Evolutionary conservation across 306 rosid genomes (phyloP).

Genomic region (Alnus glutinosa): DNA sequence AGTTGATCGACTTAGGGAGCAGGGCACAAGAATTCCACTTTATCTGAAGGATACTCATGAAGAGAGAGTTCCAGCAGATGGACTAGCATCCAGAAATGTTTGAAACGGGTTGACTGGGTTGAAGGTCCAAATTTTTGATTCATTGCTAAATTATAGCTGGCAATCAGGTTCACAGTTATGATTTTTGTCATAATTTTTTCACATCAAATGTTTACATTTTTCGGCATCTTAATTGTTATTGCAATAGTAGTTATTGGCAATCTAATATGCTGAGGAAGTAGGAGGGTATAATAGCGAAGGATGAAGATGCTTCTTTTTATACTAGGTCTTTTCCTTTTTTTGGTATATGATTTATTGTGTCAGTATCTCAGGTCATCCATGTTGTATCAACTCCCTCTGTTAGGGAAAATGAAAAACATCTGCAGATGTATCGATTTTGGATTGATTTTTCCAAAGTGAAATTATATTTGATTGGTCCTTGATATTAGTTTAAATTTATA

Average conservation of each 20-base stretch:
- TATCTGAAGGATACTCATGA: conserved; percentile 38
- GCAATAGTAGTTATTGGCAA: not conserved
- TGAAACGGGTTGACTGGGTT: conserved; percentile 18
- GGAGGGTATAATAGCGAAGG: not conserved
- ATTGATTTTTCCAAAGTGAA: not conserved
- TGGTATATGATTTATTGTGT: not conserved
- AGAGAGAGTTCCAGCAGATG: conserved; percentile 22
- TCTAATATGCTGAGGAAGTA: not conserved
- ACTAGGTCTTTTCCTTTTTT: not conserved
- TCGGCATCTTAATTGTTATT: not conserved
- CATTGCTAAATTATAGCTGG: not conserved
- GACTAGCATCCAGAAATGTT: conserved; percentile 12
- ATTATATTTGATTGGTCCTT: not conserved
- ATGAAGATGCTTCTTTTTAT: not conserved
- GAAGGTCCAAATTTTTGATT: conserved; percentile 23
- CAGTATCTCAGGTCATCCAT: not conserved
- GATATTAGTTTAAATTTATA: not conserved
- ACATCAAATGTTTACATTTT: not conserved
- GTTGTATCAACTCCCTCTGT: not conserved
- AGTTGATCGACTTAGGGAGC: conserved; percentile 66
- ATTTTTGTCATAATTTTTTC: not conserved
- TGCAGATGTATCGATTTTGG: conserved; percentile 1
- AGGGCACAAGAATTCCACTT: conserved; percentile 81
- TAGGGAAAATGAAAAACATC: not conserved
- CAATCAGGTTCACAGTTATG: conserved; percentile 14